These are phyloP conservation scores for Vitis rotundifolia DNA, from an alignment of 164 flowering plant genomes.

Conservation along the genomic window DNA sequence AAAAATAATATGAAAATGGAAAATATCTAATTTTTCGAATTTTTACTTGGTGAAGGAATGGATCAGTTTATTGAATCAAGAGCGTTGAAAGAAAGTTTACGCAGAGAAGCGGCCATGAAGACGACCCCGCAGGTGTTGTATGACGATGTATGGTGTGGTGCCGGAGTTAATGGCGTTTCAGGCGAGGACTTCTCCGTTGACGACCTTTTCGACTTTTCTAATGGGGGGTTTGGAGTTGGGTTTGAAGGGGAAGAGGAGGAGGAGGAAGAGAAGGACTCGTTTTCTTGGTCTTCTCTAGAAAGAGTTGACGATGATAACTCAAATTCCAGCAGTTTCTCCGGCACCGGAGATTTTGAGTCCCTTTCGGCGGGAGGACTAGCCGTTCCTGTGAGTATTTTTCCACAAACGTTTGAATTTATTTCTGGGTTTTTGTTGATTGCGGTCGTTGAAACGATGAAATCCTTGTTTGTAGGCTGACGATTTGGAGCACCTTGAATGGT, in stretches of 20 bases:
- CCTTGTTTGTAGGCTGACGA: slow-evolving; percentile 56
- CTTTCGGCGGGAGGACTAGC: slow-evolving; percentile 33
- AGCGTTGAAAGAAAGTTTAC: slow-evolving; percentile 59
- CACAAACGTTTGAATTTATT: neutral
- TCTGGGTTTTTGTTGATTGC: slow-evolving; percentile 1
- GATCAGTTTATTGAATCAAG: slow-evolving; percentile 40
- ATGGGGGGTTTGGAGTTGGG: slow-evolving; percentile 36
- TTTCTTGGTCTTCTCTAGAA: slow-evolving; percentile 31
- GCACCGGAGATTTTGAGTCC: slow-evolving; percentile 26
- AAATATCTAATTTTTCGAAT: neutral
- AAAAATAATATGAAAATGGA: no score
- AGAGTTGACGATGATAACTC: slow-evolving; percentile 23
- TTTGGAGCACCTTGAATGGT: slow-evolving; percentile 65
- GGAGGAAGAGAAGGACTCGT: slow-evolving; percentile 33
- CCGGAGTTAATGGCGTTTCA: slow-evolving; percentile 16
- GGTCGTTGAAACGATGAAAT: neutral
- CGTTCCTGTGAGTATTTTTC: slow-evolving; percentile 50
- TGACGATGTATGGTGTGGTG: slow-evolving; percentile 29
- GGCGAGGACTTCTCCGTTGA: slow-evolving; percentile 70
- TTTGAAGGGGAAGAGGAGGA: slow-evolving; percentile 30
- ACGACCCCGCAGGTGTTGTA: slow-evolving; percentile 24
- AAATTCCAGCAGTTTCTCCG: slow-evolving; percentile 21
- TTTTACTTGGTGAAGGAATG: slow-evolving; percentile 25
- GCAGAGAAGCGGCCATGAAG: slow-evolving; percentile 32
- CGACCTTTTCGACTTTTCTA: slow-evolving; percentile 63